Evolutionary conservation across 2,329 filamentous ascomycete species (phyloP), one percentile per base, ranked within the genome.

Genomic region (Onygena corvina): DNA sequence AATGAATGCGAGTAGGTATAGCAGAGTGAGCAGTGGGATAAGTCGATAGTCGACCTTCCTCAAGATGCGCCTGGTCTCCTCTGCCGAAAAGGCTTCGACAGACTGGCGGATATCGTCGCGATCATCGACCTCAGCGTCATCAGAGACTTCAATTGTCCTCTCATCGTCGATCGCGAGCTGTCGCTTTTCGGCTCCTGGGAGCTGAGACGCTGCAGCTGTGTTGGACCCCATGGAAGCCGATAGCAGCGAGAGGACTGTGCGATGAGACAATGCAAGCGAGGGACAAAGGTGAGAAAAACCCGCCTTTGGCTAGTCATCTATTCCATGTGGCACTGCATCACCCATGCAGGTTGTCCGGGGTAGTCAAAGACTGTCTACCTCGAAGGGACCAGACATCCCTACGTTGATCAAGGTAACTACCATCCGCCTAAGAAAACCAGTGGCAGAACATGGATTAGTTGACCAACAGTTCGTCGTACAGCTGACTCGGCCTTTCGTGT

Each of bases 1-100:
- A 7, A 89, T 67, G 60, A 88, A 89, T 55, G 80, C 83, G 54
- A 88, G 79, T 11, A 88, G 71, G 60, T 89, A 90, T 9, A 69
- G 56, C 21, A 68, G 50, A 25, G 68, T 64, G 20, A 68, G 61
- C n/a, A 69, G 60, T 1, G 67, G 67, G 38, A 69, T 55, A 44
- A 70, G 64, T 45, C 66, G 62, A 27, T 62, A 45, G 46, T 70
- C 67, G 38, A 70, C 64, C 47, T 68, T 70, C 33, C 66, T 52
- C 16, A 69, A 51, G 12, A 69, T 61, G 50, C 53, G 23, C 30
- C 38, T 55, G 1, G 50, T 36, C 30, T 55, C 52, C 14, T 53
- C 52, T 9, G 50, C n/a, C 5, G 48, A 47, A 29, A 49, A 53
- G 14, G 50, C 14, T 21, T 54, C 51, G 16, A 53, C 44, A 16